phyloP scores from a whole-genome alignment of 768 basidiomycete genomes.

The Boletus pseudopeckii region DNA sequence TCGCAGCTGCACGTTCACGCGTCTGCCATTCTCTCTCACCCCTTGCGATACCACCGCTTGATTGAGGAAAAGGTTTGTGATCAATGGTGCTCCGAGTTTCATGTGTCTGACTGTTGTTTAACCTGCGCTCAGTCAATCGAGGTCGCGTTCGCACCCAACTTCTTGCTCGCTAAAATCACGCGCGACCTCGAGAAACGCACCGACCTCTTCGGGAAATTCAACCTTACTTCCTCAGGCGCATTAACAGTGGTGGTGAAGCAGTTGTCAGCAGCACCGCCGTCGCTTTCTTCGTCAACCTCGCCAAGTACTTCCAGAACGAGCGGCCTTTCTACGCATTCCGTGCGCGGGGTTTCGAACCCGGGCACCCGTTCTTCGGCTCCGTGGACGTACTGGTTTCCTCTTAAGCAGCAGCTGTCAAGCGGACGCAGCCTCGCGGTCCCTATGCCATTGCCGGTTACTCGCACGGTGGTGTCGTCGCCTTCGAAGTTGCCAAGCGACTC shows the following conservation, averaged over 20 bases:
- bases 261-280: conserved; percentile 38
- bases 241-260: conserved; percentile 44
- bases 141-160: conserved; percentile 39
- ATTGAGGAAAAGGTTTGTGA: conserved; percentile 30
- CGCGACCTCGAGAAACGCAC: conserved; percentile 15
- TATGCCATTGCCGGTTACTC: too few species aligned
- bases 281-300: too few species aligned
- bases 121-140: conserved; percentile 27
- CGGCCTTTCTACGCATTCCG: too few species aligned
- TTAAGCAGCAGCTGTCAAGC: too few species aligned
- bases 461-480: too few species aligned
- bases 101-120: neutral
- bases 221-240: conserved; percentile 33
- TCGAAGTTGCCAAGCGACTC: too few species aligned
- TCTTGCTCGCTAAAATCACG: conserved; percentile 30
- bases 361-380: too few species aligned
- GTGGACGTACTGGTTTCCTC: too few species aligned
- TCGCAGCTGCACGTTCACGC: conserved; percentile 17
- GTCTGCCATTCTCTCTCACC: conserved; percentile 25
- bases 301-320: too few species aligned
- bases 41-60: conserved; percentile 22
- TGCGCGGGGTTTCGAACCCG: too few species aligned
- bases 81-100: neutral
- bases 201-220: conserved; percentile 26
- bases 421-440: too few species aligned